Evolutionary conservation across 2,329 filamentous ascomycete genomes (phyloP).

Genomic region (Talaromyces sp.): DNA sequence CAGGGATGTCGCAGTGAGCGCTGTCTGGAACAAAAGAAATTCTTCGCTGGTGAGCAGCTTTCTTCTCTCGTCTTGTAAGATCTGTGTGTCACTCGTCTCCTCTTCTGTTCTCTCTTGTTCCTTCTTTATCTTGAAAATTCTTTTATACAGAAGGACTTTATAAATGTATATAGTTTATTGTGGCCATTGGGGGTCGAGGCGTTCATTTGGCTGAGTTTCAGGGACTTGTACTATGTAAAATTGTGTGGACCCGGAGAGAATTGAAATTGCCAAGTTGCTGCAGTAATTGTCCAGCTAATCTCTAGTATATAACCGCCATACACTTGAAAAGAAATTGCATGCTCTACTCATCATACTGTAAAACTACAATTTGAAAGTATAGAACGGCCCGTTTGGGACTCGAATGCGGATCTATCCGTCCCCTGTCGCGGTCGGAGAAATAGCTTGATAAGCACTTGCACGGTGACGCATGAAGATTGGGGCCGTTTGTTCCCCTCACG

Average conservation of each 20-base stretch:
- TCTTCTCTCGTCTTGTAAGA: slow-evolving; percentile 34
- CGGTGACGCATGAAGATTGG: not conserved
- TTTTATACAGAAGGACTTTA: not conserved
- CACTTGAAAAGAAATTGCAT: no score
- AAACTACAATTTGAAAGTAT: no score
- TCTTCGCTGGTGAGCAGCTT: slow-evolving; percentile 56
- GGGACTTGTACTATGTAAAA: slow-evolving; percentile 7
- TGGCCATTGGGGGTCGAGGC: slow-evolving; percentile 5
- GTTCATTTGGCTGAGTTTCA: slow-evolving; percentile 6
- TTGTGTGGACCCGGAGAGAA: not conserved
- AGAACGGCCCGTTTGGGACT: not conserved
- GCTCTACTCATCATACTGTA: not conserved
- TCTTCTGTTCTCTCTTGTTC: not conserved
- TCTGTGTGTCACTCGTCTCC: not conserved
- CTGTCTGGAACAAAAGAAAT: slow-evolving; percentile 73
- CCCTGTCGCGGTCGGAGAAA: not conserved
- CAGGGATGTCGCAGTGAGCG: slow-evolving; percentile 90
- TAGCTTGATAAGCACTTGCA: not conserved
- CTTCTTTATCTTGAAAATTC: no score
- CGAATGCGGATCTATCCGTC: not conserved
- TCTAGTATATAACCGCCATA: no score
- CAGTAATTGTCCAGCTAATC: not conserved
- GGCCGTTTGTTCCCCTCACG: not conserved
- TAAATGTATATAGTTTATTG: slow-evolving; percentile 8
- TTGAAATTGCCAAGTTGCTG: not conserved